A percentile compares a stretch with the other conserved stretches of the same genome.
Conservation (phyloP, 768 basidiomycete genomes). For the Strobilomyces dryophilus region DNA sequence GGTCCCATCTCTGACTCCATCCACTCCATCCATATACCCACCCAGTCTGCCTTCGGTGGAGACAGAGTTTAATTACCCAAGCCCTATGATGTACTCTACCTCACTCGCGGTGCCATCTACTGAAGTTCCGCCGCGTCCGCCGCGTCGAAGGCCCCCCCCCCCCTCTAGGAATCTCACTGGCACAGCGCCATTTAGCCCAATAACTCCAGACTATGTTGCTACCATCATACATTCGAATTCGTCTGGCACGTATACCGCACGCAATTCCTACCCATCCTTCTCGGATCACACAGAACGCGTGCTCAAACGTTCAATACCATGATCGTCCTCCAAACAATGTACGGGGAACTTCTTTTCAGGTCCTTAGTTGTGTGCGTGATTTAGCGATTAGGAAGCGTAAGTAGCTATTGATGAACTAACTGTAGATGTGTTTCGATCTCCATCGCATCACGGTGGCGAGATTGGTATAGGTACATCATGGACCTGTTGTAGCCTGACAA, state of each 20-base stretch:
- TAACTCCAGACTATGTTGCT: background rate
- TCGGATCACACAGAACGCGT: background rate
- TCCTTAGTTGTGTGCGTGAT: slow-evolving; percentile 4
- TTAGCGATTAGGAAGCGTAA: background rate
- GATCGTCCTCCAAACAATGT: background rate
- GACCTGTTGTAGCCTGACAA: too few relatives aligned
- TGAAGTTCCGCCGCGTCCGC: slow-evolving; percentile 12
- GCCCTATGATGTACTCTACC: slow-evolving; percentile 13
- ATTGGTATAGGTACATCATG: too few relatives aligned
- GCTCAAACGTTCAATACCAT: background rate
- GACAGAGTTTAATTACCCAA: slow-evolving; percentile 5
- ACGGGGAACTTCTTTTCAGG: background rate
- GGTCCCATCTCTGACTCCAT: slow-evolving; percentile 33
- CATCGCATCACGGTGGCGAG: background rate
- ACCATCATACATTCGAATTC: slow-evolving; percentile 7
- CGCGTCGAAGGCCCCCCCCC: slow-evolving; percentile 15
- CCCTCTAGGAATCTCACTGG: background rate
- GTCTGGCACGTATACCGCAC: slow-evolving; percentile 12
- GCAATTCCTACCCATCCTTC: background rate
- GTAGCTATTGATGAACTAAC: too few relatives aligned
- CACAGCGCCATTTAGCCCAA: background rate
- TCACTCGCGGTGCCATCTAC: background rate
- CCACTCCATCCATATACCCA: slow-evolving; percentile 51
- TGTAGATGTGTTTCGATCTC: background rate
- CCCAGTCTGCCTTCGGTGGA: slow-evolving; percentile 37